These are phyloP conservation scores for Ophioceras dolichostomum DNA, from an alignment of 2,329 filamentous ascomycete genomes.

Conservation along the genomic window DNA sequence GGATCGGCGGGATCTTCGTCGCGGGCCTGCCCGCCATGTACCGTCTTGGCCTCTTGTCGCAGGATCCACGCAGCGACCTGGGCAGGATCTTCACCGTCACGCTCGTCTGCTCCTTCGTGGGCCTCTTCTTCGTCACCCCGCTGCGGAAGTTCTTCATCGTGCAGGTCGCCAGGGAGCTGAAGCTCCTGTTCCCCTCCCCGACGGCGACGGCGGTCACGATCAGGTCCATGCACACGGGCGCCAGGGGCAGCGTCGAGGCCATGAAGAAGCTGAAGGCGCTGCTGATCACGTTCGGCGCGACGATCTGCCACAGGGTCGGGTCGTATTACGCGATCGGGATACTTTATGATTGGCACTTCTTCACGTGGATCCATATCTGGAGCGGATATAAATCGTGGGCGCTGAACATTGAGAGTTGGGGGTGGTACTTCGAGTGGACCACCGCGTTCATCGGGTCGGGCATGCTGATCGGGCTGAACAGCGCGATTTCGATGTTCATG, in stretches of 20 bases:
- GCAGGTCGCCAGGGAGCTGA: conserved; percentile 42
- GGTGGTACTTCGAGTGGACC: conserved; percentile 44
- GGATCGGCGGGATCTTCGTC: conserved; percentile 43
- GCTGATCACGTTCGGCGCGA: conserved; percentile 32
- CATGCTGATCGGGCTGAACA: conserved; percentile 46
- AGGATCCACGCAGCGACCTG: conserved; percentile 42
- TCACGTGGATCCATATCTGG: conserved; percentile 43
- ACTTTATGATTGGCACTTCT: conserved; percentile 45
- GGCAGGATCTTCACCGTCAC: conserved; percentile 46
- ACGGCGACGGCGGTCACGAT: conserved; percentile 51
- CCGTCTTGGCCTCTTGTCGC: conserved; percentile 36
- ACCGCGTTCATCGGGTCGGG: conserved; percentile 46
- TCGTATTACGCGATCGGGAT: conserved; percentile 48
- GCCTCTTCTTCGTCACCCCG: conserved; percentile 50
- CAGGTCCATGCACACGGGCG: conserved; percentile 47
- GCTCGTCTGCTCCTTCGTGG: conserved; percentile 50
- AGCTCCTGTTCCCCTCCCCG: conserved; percentile 44
- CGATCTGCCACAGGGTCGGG: conserved; percentile 39
- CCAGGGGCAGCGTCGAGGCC: conserved; percentile 36
- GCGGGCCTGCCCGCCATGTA: conserved; percentile 50
- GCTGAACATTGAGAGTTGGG: conserved; percentile 43
- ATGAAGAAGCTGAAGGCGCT: conserved; percentile 45
- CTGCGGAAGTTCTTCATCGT: conserved; percentile 58
- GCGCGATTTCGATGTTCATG: conserved; percentile 42
- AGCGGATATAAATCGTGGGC: conserved; percentile 34